phyloP scores from a whole-genome alignment of 768 basidiomycete genomes.

The Termitomyces sp. region DNA sequence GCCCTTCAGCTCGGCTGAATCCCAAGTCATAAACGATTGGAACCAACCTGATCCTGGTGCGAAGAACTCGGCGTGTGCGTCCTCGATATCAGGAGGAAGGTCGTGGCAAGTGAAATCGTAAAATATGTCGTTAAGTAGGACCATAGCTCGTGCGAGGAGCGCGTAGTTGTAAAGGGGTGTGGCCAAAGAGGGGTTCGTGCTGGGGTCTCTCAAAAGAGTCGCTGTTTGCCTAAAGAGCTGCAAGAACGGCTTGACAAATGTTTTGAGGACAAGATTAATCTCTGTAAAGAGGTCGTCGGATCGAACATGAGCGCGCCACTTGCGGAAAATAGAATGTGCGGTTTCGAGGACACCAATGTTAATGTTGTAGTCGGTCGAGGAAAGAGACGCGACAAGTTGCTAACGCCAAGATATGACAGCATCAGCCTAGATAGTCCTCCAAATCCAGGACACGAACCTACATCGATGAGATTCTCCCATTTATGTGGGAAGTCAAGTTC shows the following conservation, averaged over 20 bases:
- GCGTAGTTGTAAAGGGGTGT: slow-evolving; percentile 33
- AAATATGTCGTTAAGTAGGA: slow-evolving; percentile 79
- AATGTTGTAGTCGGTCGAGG: slow-evolving; percentile 71
- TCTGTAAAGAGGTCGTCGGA: slow-evolving; percentile 82
- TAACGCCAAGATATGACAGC: slow-evolving; percentile 21
- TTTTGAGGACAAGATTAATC: slow-evolving; percentile 85
- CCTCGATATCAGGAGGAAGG: slow-evolving; percentile 91
- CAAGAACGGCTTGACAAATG: slow-evolving; percentile 82
- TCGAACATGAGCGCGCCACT: slow-evolving; percentile 89
- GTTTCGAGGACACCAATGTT: slow-evolving; percentile 92
- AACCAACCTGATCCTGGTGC: slow-evolving; percentile 64
- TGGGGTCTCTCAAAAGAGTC: slow-evolving; percentile 34
- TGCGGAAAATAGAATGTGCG: slow-evolving; percentile 91
- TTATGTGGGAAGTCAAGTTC: slow-evolving; percentile 84
- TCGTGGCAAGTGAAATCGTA: slow-evolving; percentile 96
- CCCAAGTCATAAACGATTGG: slow-evolving; percentile 77
- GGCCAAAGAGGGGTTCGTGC: slow-evolving; percentile 27
- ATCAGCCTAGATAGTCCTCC: neutral
- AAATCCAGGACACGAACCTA: slow-evolving; percentile 31
- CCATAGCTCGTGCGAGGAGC: slow-evolving; percentile 66
- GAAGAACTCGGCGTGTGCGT: slow-evolving; percentile 80
- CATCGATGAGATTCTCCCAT: slow-evolving; percentile 89
- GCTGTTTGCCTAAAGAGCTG: slow-evolving; percentile 73
- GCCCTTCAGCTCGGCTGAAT: slow-evolving; percentile 57
- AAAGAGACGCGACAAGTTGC: slow-evolving; percentile 88